These are phyloP conservation scores for Pilasporangium apinafurcum DNA, from an alignment of 352 stramenopile species.

Conservation along the genomic window DNA sequence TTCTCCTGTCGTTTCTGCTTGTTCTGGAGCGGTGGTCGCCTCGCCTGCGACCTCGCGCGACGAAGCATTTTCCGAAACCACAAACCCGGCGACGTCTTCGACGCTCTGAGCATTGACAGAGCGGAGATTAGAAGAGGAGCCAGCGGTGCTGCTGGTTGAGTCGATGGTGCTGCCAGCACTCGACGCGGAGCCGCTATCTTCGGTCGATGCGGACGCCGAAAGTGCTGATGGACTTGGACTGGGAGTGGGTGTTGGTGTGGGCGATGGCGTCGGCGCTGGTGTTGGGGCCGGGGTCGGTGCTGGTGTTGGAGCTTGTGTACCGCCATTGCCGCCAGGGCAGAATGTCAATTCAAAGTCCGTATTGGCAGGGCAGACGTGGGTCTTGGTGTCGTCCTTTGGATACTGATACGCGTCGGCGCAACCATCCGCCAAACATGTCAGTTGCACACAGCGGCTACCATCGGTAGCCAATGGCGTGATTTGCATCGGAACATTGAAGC, in stretches of 20 bases:
- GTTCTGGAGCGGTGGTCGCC: neutral
- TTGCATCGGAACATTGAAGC: constrained; percentile 66
- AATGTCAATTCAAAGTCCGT: constrained; percentile 63
- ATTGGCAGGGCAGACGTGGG: constrained; percentile 32
- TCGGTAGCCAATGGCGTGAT: constrained; percentile 31
- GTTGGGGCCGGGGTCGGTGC: constrained; percentile 15
- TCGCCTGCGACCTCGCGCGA: constrained; percentile 7
- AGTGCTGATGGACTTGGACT: constrained; percentile 19
- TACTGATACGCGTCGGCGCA: constrained; percentile 59
- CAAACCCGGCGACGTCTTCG: no score
- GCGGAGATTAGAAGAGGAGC: no score
- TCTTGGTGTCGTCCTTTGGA: constrained; percentile 72
- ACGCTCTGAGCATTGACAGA: no score
- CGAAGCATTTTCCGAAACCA: no score
- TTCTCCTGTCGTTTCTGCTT: neutral
- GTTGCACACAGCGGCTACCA: constrained; percentile 31
- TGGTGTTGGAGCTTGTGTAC: constrained; percentile 19
- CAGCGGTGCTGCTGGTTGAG: no score
- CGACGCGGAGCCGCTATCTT: constrained; percentile 5
- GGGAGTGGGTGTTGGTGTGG: constrained; percentile 24
- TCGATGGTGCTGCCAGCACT: no score
- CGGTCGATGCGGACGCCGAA: constrained; percentile 8
- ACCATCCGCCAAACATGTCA: constrained; percentile 43
- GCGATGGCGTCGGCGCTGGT: constrained; percentile 19
- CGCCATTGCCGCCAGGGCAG: constrained; percentile 36